Percentiles rank a stretch among this genome's conserved stretches.
phyloP scores from a whole-genome alignment of 495 filamentous ascomycete species.

The Massariosphaeria phaeospora region DNA sequence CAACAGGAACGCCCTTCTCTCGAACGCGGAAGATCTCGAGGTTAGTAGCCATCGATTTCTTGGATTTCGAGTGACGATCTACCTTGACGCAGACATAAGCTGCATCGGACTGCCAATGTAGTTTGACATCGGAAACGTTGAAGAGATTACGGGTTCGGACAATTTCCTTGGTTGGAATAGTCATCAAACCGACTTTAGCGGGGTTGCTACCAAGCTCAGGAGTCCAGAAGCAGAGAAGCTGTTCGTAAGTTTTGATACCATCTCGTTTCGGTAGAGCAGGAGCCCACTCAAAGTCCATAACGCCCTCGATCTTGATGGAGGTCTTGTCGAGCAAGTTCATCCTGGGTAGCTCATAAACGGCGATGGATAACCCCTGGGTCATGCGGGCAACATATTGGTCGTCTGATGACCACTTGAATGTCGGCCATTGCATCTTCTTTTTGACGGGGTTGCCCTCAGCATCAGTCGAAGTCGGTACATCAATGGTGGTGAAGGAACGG shows the following conservation, averaged over 20 bases:
- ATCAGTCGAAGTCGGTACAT: constrained; percentile 54
- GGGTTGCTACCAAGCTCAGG: constrained; percentile 97
- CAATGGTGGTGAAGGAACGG: constrained; percentile 85
- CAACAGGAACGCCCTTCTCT: constrained; percentile 96
- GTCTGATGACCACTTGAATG: constrained; percentile 98
- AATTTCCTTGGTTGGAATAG: constrained; percentile 85
- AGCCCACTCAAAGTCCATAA: constrained; percentile 97
- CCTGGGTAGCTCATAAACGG: constrained; percentile 85
- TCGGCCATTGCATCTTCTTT: constrained; percentile 94
- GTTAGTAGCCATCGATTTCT: constrained; percentile 94
- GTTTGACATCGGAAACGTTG: constrained; percentile 93
- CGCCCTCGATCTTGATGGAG: constrained; percentile 88
- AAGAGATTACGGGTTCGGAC: constrained; percentile 93
- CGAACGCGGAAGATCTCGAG: constrained; percentile 95
- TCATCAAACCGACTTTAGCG: constrained; percentile 95
- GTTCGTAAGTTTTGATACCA: constrained; percentile 82
- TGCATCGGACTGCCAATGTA: constrained; percentile 94
- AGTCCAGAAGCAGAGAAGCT: constrained; percentile 97
- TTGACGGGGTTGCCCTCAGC: constrained; percentile 67
- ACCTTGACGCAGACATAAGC: constrained; percentile 97
- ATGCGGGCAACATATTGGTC: constrained; percentile 94
- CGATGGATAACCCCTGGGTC: constrained; percentile 80
- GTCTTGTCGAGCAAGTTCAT: constrained; percentile 90
- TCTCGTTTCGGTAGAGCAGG: constrained; percentile 74
- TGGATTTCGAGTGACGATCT: constrained; percentile 96